Base-by-base conservation (phyloP, 257 asterid genomes). In the Nicotiana tomentosiformis region DNA sequence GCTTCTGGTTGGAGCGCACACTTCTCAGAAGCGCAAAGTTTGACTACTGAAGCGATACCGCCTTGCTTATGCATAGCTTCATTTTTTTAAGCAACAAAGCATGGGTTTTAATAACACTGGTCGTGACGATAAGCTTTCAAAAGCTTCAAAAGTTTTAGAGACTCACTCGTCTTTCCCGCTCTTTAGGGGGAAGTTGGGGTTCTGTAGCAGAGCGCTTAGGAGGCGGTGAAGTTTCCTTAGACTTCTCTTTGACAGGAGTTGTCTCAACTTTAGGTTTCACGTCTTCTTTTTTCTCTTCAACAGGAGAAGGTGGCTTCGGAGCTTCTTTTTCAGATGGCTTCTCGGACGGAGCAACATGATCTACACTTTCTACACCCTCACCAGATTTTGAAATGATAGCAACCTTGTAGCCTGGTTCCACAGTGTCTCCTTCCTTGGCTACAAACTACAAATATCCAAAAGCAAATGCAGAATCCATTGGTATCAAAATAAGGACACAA, bases 141-240 rank as follows among this genome's bases (percentile, higher is more conserved):
- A 43, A 65, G 46, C 11, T 16, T 70, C 33, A 56, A n/a, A 18
- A 72, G 33, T 60, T 23, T 4, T 14, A 80, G 49, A 53, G 61
- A 86, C 97, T 86, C 81, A 93, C 99, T 29, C 99, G 90, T 89
- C 97, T 91, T 88, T 96, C 99, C 88, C 98, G 90, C 10, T 93
- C 99, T 91, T 96, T 94, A 77, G 99, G 99, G 49, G 98, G 98
- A 20, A 96, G 92, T 91, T 91, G 97, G 77, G 97, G 98, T 90
- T 96, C 99, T 66, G 95, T 80, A 26, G 97, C 97, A 60, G 98
- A 87, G 83, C 78, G 81, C 87, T 79, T 90, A 9, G 96, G 89
- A 81, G 98, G 90, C 16, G 97, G 89, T 80, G 89, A 83, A 81
- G 88, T 85, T 82, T 49, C 83, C 90, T 80, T 80, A 8, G 83